Evolutionary conservation across 148 eudicot genomes (phyloP).

Genomic region (Camellia lanceoleosa): DNA sequence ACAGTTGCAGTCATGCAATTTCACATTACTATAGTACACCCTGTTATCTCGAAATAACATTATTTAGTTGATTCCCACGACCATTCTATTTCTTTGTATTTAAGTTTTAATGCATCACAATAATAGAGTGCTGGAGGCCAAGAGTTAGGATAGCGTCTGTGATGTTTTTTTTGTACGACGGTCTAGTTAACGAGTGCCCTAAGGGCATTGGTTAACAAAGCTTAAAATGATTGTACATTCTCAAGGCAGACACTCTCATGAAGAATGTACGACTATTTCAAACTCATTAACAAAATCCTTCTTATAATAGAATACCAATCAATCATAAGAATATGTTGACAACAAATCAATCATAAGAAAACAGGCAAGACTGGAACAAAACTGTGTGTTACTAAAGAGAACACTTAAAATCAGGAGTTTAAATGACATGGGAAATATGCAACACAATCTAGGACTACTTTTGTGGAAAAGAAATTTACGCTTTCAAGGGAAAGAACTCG

Average conservation of each 20-base stretch:
- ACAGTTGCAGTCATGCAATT: background rate
- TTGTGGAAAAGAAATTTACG: slow-evolving; percentile 41
- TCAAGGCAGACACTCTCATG: too few relatives aligned
- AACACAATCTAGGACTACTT: background rate
- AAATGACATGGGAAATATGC: slow-evolving; percentile 1
- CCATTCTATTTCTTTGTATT: background rate
- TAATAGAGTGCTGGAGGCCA: background rate
- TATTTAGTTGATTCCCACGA: background rate
- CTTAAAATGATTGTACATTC: too few relatives aligned
- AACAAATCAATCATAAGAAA: background rate
- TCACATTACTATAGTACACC: background rate
- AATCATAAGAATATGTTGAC: background rate
- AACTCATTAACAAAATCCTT: too few relatives aligned
- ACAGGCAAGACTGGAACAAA: background rate
- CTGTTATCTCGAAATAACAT: background rate
- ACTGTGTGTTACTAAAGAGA: background rate
- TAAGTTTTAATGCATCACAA: background rate
- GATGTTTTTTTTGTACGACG: background rate
- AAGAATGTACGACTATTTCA: too few relatives aligned
- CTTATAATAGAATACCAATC: too few relatives aligned
- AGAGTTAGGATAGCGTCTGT: background rate
- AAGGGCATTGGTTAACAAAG: too few relatives aligned
- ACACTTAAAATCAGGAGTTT: background rate
- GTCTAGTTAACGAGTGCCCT: too few relatives aligned
- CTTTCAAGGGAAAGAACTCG: slow-evolving; percentile 88